Conservation (phyloP, 257 asterid genomes). For the Penstemon eatonii region DNA sequence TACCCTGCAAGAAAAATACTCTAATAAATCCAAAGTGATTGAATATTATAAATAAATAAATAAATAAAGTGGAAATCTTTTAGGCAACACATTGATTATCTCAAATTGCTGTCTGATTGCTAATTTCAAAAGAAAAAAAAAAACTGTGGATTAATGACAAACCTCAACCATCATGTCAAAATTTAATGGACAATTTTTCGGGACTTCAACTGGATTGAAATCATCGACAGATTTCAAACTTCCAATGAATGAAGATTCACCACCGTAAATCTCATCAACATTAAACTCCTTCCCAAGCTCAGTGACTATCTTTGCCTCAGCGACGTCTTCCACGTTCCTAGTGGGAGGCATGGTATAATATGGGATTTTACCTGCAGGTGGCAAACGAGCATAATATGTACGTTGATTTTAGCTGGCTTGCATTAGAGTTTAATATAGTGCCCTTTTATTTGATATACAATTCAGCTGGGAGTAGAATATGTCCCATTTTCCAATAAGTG, state of each 20-base stretch:
- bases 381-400: neutral
- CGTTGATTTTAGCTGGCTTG: neutral
- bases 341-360: conserved; percentile 88
- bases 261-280: conserved; percentile 79
- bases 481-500: neutral
- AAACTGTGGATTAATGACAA: conserved; percentile 24
- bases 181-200: conserved; percentile 61
- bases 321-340: conserved; percentile 59
- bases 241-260: conserved; percentile 86
- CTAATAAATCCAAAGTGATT: neutral
- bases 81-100: neutral
- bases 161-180: conserved; percentile 78
- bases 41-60: too few species aligned
- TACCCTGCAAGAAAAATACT: conserved; percentile 44
- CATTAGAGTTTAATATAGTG: neutral
- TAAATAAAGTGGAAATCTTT: too few species aligned
- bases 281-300: conserved; percentile 80
- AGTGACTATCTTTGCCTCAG: conserved; percentile 72
- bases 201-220: conserved; percentile 75
- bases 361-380: conserved; percentile 85
- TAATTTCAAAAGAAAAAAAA: neutral
- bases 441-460: neutral
- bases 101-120: neutral
- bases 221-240: conserved; percentile 87
- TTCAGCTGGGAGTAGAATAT: neutral